Base-by-base conservation (phyloP, 1,284 basidiomycete genomes). In the Meira nashicola region DNA sequence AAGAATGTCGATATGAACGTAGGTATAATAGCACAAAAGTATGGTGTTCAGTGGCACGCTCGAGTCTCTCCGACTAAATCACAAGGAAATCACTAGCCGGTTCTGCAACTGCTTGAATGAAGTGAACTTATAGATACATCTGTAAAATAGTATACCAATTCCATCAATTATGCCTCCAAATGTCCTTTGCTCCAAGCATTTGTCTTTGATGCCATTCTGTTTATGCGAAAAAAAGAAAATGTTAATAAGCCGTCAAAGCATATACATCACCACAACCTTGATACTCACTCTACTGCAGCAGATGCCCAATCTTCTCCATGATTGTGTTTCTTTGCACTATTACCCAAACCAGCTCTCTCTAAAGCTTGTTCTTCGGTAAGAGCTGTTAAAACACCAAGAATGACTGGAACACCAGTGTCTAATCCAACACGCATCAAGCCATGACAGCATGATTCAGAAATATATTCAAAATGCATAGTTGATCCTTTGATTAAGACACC, bases 241-340 rank as follows among this genome's bases (percentile, higher is more conserved):
- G 10, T 41, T 25, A n/a, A 19, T 4, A 58, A 19, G 21, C 19
- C n/a, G 17, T 53, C 40, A 17, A n/a, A 40, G 15, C 10, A 33
- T 8, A 33, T 8, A 33, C 28, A 33, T n/a, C 28, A 33, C 28
- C 15, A 21, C 10, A n/a, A 3, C 17, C 23, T 59, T n/a, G 14
- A 17, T 21, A 71, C 72, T 56, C 63, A 74, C 81, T 98, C 94
- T 15, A 97, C 91, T 8, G 94, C 94, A 10, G 93, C 93, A 48
- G 86, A 79, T 15, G 88, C 94, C 93, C 94, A 98, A 74, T 97
- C 94, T 79, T 93, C 88, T 38, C 94, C 93, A 71, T 94, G 92
- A 77, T 94, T 94, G 76, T 94, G 91, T 73, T 87, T 86, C 21
- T 84, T 86, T 53, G 80, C 81, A 3, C 86, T 87, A 25, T 65